A percentile compares a stretch with the other conserved stretches of the same genome.
Evolutionary conservation across 2,329 filamentous ascomycete genomes (phyloP).

Genomic region (Penicillium decumbens): DNA sequence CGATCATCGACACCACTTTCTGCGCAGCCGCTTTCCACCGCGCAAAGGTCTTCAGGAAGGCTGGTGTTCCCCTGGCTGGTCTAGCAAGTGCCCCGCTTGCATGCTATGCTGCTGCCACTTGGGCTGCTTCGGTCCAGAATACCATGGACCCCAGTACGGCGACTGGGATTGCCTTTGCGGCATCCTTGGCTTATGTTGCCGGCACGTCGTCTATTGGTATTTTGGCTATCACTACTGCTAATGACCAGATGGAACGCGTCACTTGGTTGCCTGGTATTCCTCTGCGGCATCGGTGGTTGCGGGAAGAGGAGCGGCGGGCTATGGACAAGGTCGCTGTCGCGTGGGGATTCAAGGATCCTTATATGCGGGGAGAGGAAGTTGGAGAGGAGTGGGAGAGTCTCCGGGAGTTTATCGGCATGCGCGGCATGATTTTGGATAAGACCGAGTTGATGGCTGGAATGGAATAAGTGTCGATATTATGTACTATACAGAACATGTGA

Average conservation of each 20-base stretch:
- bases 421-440: constrained; percentile 85
- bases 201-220: constrained; percentile 78
- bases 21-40: constrained; percentile 42
- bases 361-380: constrained; percentile 81
- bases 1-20: constrained; percentile 63
- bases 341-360: constrained; percentile 84
- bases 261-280: constrained; percentile 83
- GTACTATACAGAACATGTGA: constrained; percentile 10
- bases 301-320: constrained; percentile 84
- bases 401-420: constrained; percentile 73
- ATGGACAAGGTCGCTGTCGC: constrained; percentile 79
- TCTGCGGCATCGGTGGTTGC: constrained; percentile 74
- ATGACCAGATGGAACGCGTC: constrained; percentile 92
- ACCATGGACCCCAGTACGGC: constrained; percentile 73
- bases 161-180: constrained; percentile 72
- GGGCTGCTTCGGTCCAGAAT: constrained; percentile 62
- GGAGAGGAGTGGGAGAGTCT: constrained; percentile 85
- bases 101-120: constrained; percentile 64
- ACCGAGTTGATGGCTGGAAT: constrained; percentile 91
- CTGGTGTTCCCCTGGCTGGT: constrained; percentile 40
- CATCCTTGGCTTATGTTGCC: constrained; percentile 75
- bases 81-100: constrained; percentile 32
- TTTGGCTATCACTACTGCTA: constrained; percentile 77
- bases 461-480: constrained; percentile 50
- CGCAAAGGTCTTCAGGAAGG: constrained; percentile 43